Percentiles rank a stretch among this genome's conserved stretches.
These are phyloP conservation scores for Globisporangium recalcitrans DNA, from an alignment of 352 stramenopile species.

Conservation along the genomic window DNA sequence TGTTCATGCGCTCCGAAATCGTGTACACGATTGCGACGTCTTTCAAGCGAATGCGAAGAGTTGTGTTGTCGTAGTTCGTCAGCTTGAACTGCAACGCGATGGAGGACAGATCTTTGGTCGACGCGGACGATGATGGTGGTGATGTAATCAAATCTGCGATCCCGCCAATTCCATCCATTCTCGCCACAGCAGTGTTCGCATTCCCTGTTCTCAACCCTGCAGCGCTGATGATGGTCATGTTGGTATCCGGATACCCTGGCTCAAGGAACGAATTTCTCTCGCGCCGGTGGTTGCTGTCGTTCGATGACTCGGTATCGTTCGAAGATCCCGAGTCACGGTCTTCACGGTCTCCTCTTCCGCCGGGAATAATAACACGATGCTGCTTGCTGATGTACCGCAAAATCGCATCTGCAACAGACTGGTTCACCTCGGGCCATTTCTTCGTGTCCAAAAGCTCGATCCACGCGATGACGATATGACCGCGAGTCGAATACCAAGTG, in stretches of 20 bases:
- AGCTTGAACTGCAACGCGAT: conserved; percentile 84
- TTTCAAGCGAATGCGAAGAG: conserved; percentile 74
- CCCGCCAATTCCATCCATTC: conserved; percentile 51
- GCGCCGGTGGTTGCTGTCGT: conserved; percentile 39
- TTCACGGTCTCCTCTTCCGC: conserved; percentile 14
- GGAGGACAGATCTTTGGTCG: conserved; percentile 54
- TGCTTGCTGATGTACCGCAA: conserved; percentile 71
- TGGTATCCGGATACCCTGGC: conserved; percentile 32
- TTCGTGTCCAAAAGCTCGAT: conserved; percentile 80
- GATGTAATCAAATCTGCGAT: conserved; percentile 63
- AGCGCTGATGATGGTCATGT: conserved; percentile 33
- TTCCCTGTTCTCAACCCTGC: conserved; percentile 33
- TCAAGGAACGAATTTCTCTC: conserved; percentile 37
- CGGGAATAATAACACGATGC: conserved; percentile 44
- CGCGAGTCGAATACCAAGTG: conserved; percentile 79
- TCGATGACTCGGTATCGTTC: conserved; percentile 63
- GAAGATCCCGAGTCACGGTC: conserved; percentile 51
- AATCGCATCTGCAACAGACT: conserved; percentile 62
- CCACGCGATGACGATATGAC: conserved; percentile 83
- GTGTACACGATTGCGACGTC: conserved; percentile 86
- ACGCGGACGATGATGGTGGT: conserved; percentile 33
- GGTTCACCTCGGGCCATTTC: conserved; percentile 74
- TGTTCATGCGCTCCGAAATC: conserved; percentile 79
- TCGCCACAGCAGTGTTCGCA: conserved; percentile 31
- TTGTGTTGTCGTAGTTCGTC: conserved; percentile 81